These are phyloP conservation scores for Aspergillus costaricaensis DNA, from an alignment of 2,329 filamentous ascomycete species.

Conservation along the genomic window DNA sequence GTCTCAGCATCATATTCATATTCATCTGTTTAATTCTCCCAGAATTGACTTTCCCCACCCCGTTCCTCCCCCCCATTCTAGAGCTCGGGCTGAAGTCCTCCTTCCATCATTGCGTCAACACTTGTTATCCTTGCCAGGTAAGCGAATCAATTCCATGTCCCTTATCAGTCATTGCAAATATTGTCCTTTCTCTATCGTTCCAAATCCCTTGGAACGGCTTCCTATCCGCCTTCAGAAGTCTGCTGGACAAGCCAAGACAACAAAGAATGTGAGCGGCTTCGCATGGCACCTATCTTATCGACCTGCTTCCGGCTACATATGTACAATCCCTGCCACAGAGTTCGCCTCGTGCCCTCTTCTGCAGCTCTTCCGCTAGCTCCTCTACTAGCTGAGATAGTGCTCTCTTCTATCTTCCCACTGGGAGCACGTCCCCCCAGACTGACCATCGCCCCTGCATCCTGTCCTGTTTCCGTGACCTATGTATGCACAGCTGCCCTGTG, in stretches of 20 bases:
- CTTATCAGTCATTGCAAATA: constrained; percentile 17
- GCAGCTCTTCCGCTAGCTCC: not conserved
- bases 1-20: not conserved
- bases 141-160: constrained; percentile 19
- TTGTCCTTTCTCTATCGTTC: not conserved
- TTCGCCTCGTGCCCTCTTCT: not conserved
- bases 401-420: not conserved
- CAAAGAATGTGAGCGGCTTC: constrained; percentile 11
- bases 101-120: constrained; percentile 2
- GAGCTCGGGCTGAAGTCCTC: not conserved
- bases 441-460: not conserved
- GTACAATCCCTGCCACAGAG: not conserved
- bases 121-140: constrained; percentile 20
- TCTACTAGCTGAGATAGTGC: not conserved
- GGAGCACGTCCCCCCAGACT: not conserved
- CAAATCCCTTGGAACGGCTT: not conserved
- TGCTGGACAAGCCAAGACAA: constrained; percentile 6
- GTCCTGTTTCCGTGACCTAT: not conserved
- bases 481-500: constrained; percentile 11
- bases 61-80: constrained; percentile 16
- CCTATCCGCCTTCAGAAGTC: constrained; percentile 7
- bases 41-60: not conserved
- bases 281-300: constrained; percentile 16
- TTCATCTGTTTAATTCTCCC: constrained; percentile 6
- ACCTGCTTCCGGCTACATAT: constrained; percentile 5